Percentiles rank a stretch among this genome's conserved stretches.
Evolutionary conservation across 192 early-diverging fungal species (phyloP).

Genomic region (Coemansia sp.): DNA sequence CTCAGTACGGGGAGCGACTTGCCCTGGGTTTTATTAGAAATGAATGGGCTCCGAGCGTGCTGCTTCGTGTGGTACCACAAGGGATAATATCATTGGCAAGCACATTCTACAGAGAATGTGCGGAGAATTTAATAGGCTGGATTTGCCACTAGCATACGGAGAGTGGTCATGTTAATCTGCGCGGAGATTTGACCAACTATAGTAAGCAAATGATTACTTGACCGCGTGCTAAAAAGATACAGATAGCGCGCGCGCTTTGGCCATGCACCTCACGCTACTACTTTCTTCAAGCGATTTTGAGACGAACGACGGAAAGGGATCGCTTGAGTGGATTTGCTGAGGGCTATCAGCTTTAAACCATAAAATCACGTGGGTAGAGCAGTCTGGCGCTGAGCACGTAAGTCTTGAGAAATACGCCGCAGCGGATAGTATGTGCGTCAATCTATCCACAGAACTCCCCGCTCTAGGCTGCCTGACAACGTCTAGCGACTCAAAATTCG

Average conservation of each 20-base stretch:
- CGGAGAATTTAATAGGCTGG: constrained; percentile 3
- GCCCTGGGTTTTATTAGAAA: background rate
- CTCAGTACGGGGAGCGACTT: background rate
- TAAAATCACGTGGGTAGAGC: background rate
- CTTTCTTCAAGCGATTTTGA: background rate
- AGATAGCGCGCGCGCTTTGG: background rate
- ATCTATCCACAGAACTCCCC: background rate
- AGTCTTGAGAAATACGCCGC: background rate
- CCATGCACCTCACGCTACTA: background rate
- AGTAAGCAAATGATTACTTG: background rate
- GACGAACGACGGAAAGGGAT: background rate
- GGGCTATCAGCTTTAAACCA: background rate
- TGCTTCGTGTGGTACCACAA: background rate
- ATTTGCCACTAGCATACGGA: background rate
- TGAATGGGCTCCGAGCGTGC: background rate
- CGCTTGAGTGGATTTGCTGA: background rate
- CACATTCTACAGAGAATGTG: background rate
- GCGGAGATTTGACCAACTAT: background rate
- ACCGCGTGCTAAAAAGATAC: background rate
- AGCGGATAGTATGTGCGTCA: background rate
- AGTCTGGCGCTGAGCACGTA: background rate
- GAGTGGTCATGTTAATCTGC: background rate
- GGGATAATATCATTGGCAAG: background rate
- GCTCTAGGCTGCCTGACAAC: background rate
- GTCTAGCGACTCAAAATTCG: background rate